phyloP scores from a whole-genome alignment of 805 yeast genomes.

The Schwanniomyces sp. region DNA sequence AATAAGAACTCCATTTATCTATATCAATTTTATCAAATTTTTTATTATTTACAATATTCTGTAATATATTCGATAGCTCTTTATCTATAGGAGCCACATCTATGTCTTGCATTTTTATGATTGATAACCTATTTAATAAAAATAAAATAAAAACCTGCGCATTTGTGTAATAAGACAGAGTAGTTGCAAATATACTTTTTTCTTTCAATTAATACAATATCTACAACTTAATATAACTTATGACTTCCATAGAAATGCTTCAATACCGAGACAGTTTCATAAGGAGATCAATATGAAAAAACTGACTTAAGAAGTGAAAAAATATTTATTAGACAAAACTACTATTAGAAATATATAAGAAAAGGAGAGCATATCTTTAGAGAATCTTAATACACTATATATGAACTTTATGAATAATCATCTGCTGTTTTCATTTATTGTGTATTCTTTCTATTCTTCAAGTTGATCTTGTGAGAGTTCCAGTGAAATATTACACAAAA shows the following conservation, averaged over 20 bases:
- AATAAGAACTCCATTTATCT: not conserved
- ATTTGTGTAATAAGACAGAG: not conserved
- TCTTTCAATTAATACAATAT: no score
- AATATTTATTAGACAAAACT: no score
- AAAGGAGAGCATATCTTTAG: no score
- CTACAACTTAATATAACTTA: no score
- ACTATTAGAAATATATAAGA: no score
- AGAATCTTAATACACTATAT: no score
- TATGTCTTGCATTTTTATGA: not conserved
- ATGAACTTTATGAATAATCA: no score
- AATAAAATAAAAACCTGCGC: not conserved
- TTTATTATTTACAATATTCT: not conserved
- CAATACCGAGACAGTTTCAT: no score
- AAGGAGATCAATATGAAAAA: no score
- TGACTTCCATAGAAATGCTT: no score
- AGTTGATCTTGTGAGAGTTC: not conserved
- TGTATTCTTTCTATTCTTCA: not conserved
- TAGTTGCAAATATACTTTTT: not conserved
- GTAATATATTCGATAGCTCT: not conserved
- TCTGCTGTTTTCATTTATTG: no score
- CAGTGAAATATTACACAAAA: not conserved
- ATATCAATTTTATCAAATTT: not conserved
- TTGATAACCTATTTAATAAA: not conserved
- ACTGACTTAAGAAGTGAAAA: no score
- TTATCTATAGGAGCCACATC: conserved; percentile 3